phyloP scores from a whole-genome alignment of 2,329 filamentous ascomycete genomes.

The Apiospora pterosperma region DNA sequence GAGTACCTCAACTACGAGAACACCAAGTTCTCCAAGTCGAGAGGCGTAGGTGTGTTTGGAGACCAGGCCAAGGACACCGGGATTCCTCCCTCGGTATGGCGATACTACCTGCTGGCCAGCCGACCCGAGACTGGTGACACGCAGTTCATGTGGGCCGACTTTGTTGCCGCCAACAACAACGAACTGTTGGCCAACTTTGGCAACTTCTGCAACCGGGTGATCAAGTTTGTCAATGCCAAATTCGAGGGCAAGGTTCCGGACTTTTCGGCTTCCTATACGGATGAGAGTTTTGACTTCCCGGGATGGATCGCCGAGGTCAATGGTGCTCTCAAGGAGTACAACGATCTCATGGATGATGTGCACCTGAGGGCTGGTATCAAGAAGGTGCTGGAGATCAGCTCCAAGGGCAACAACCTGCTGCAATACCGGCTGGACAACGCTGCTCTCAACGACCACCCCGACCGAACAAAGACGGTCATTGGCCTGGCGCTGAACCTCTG shows the following conservation, averaged over 20 bases:
- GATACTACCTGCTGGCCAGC: conserved; percentile 71
- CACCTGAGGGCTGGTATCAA: conserved; percentile 54
- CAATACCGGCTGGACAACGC: conserved; percentile 37
- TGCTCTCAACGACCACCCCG: conserved; percentile 32
- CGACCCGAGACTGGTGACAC: conserved; percentile 71
- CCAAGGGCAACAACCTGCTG: conserved; percentile 54
- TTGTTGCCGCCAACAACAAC: conserved; percentile 72
- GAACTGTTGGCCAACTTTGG: conserved; percentile 64
- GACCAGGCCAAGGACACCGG: conserved; percentile 69
- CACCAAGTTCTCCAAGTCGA: conserved; percentile 73
- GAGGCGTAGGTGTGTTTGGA: conserved; percentile 72
- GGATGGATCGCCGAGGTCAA: conserved; percentile 36
- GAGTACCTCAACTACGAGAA: conserved; percentile 70
- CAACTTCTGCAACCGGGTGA: conserved; percentile 67
- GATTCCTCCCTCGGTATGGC: conserved; percentile 68
- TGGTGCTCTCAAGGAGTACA: conserved; percentile 50
- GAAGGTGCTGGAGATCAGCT: conserved; percentile 65
- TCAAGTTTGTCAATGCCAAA: conserved; percentile 76
- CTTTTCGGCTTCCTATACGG: conserved; percentile 48
- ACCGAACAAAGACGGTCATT: conserved; percentile 41
- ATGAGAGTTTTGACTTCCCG: conserved; percentile 49
- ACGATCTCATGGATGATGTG: conserved; percentile 54
- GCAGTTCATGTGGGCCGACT: conserved; percentile 70
- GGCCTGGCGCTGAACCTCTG: conserved; percentile 67
- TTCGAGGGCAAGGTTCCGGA: conserved; percentile 69